Evolutionary conservation across 75 land plant genomes (phyloP).

Genomic region (Pinus tabuliformis): DNA sequence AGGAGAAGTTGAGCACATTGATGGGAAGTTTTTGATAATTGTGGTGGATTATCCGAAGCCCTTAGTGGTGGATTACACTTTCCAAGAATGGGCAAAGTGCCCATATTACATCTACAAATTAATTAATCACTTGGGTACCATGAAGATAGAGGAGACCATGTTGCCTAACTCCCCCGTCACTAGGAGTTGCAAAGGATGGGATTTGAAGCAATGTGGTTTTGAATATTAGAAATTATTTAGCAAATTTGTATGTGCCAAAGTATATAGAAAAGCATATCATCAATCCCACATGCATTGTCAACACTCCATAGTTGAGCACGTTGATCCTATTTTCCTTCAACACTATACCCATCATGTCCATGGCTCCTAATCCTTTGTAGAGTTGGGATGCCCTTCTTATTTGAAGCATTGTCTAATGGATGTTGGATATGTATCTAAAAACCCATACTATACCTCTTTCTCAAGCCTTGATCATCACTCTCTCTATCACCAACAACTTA

Average conservation of each 20-base stretch:
- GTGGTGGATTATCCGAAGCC: conserved; percentile 59
- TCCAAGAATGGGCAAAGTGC: conserved; percentile 69
- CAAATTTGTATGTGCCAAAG: conserved; percentile 82
- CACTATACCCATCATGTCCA: conserved; percentile 52
- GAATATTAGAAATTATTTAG: conserved; percentile 43
- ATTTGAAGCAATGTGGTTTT: conserved; percentile 18
- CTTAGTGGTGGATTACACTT: conserved; percentile 32
- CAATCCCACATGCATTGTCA: conserved; percentile 79
- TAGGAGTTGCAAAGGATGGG: conserved; percentile 49
- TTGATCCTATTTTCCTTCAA: conserved; percentile 46
- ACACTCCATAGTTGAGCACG: conserved; percentile 75
- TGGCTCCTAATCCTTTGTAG: conserved; percentile 19
- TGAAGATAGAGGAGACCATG: conserved; percentile 72
- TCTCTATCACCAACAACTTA: conserved; percentile 52
- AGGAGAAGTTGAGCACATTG: conserved; percentile 76
- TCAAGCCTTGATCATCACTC: conserved; percentile 68
- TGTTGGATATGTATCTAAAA: conserved; percentile 83
- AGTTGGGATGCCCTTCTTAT: conserved; percentile 55
- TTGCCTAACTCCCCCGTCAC: conserved; percentile 80
- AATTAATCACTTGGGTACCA: conserved; percentile 88
- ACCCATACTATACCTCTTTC: conserved; percentile 93
- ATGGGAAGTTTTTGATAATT: conserved; percentile 69
- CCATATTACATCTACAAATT: conserved; percentile 80
- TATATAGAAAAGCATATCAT: conserved; percentile 75
- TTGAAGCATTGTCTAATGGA: conserved; percentile 68